A percentile compares a stretch with the other conserved stretches of the same genome.
Evolutionary conservation across 306 rosid species (phyloP).

Genomic region (Trifolium dubium): DNA sequence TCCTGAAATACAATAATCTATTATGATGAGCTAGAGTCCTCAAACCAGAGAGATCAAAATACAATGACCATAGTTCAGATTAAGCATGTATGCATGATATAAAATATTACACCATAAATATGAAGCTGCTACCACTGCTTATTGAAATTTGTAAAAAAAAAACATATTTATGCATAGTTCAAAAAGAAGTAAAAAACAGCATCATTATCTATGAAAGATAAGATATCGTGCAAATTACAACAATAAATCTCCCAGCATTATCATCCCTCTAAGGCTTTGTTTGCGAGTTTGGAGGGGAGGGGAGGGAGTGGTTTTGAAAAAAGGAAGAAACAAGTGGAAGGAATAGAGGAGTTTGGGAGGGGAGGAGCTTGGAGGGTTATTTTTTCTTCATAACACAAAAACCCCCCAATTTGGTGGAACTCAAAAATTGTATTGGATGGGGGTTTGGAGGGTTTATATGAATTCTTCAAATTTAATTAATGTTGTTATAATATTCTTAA

Average conservation of each 20-base stretch:
- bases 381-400: no score
- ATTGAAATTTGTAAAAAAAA: not conserved
- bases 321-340: no score
- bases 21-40: not conserved
- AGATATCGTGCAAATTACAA: not conserved
- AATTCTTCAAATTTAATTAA: no score
- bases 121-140: not conserved
- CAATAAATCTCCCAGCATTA: not conserved
- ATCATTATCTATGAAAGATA: not conserved
- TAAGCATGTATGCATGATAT: not conserved
- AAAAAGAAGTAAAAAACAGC: not conserved
- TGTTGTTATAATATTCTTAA: no score
- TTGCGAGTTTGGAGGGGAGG: no score
- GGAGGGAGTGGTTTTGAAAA: no score
- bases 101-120: not conserved
- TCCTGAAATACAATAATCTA: not conserved
- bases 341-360: no score
- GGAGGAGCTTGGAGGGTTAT: no score
- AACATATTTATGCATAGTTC: not conserved
- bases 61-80: not conserved
- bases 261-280: slow-evolving; percentile 13
- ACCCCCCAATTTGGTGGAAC: no score
- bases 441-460: no score
- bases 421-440: no score
- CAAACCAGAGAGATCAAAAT: not conserved